phyloP scores from a whole-genome alignment of 371 early-diverging fungal species.

The Synchytrium microbalum region DNA sequence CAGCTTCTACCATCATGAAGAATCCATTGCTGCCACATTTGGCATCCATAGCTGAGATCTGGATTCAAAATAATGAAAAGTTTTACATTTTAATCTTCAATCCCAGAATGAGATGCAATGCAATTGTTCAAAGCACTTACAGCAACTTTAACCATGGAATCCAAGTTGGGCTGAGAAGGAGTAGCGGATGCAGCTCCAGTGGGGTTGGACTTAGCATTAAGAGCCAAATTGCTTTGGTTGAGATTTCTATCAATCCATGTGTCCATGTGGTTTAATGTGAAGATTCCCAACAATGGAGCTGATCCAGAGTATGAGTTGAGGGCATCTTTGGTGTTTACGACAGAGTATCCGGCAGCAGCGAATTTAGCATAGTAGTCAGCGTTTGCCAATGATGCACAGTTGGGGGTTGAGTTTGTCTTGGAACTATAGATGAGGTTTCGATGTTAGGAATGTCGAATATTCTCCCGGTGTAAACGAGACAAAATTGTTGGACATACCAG shows the following conservation, averaged over 20 bases:
- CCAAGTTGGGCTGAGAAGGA: slow-evolving; percentile 56
- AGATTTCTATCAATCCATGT: slow-evolving; percentile 64
- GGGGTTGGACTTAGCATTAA: slow-evolving; percentile 37
- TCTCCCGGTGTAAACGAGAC: too few species aligned
- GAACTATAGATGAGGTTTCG: too few species aligned
- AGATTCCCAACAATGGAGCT: slow-evolving; percentile 62
- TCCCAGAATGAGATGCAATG: too few species aligned
- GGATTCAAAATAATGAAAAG: too few species aligned
- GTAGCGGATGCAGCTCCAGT: slow-evolving; percentile 44
- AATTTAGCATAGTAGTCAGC: slow-evolving; percentile 49
- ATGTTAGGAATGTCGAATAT: too few species aligned
- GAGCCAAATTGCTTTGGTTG: slow-evolving; percentile 46
- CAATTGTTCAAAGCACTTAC: too few species aligned
- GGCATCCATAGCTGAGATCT: slow-evolving; percentile 50
- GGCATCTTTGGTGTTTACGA: slow-evolving; percentile 43
- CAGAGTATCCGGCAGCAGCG: slow-evolving; percentile 48
- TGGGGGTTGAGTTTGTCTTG: too few species aligned
- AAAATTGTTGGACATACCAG: too few species aligned
- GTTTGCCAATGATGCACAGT: too few species aligned
- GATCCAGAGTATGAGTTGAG: slow-evolving; percentile 45
- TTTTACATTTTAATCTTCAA: too few species aligned
- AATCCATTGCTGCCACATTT: slow-evolving; percentile 12
- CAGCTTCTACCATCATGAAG: slow-evolving; percentile 71
- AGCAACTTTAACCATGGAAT: slow-evolving; percentile 62
- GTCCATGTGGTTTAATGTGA: slow-evolving; percentile 54